Base-by-base conservation (phyloP, 2,329 filamentous ascomycete genomes). In the Paecilomyces fulvus region DNA sequence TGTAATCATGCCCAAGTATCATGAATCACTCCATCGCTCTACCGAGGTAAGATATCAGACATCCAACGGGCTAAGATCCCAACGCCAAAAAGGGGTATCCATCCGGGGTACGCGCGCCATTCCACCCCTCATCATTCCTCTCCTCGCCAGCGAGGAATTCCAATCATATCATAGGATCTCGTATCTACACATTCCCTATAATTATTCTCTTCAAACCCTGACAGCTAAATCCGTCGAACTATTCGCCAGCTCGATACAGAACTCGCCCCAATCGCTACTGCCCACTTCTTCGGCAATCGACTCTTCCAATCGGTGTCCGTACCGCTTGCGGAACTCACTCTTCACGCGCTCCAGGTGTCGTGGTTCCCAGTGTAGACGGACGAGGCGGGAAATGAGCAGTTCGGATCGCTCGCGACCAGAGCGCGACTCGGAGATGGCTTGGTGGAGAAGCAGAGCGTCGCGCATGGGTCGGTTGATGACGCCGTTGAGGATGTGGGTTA, bases 381-480 rank as follows among this genome's bases (percentile, higher is more conserved):
- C 89, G 1, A 97, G 80, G 1, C 94, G 82, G 2, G 88, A 92
- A 61, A 95, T 95, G 53, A 99, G 83, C 52, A 96, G 77, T 70
- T 96, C 92, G 50, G 89, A 87, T 30, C 92, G 85, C 67, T 92
- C 89, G 60, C 83, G 83, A 61, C 82, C 83, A 1, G 86, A 84
- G 1, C 80, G 83, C 3, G 87, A 86, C 50, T 87, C 83, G 20
- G 85, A 87, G 61, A 97, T 84, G 1, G 94, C 92, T 75, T 97
- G 94, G 72, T 95, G 86, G 1, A 99, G 79, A 2, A 97, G 85
- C 37, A 96, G 81, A 2, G 92, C 90, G 71, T 97, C 94, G 55
- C 94, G 89, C 60, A 95, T 90, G 5, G 94, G 92, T 58, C 89
- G 89, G 76, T 97, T 97, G 77, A 97, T 95, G 56, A 95, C 86